Evolutionary conservation across 441 rosid genomes (phyloP), one percentile per base, ranked within the genome.

Genomic region (Bruguiera hainesii): DNA sequence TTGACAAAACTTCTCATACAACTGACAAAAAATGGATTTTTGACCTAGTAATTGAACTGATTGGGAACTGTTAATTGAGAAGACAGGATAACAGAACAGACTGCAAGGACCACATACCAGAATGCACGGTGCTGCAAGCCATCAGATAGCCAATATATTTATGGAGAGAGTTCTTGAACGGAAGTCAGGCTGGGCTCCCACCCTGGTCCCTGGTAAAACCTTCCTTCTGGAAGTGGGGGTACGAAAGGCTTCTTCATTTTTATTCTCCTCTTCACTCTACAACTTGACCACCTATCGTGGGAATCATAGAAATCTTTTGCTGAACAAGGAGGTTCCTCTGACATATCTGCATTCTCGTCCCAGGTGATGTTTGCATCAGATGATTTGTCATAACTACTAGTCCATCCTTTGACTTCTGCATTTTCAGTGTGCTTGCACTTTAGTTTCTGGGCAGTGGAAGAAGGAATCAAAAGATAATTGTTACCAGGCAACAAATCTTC

Each of bases 171-270:
- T 76, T 88, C 91, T 73, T 82, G 80, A 26, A 86, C 65, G 56
- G 88, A 86, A 20, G 80, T 73, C 70, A 88, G 68, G 72, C 79
- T 75, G 0, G 94, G 94, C 64, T 84, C 84, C 94, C 89, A 86
- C 11, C 67, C 71, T 1, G 63, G 57, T n/a, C 66, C 75, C 33
- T 50, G 67, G 30, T 51, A 19, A 3, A 23, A 9, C 64, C 73
- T 79, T 60, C 61, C 50, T 67, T 56, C 79, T 0, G 81, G 85
- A 6, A 86, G 81, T 6, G 87, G 91, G 7, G 91, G 86, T 55
- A 79, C 82, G 52, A 86, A 84, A 61, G 83, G 80, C 75, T 80
- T 81, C 84, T 75, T 88, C 46, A 53, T 25, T 68, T 65, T 80
- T 26, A 53, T 31, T 23, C 64, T 63, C 69, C 62, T 77, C 64